Evolutionary conservation across 306 rosid species (phyloP).

Genomic region (Crataegus laevigata): DNA sequence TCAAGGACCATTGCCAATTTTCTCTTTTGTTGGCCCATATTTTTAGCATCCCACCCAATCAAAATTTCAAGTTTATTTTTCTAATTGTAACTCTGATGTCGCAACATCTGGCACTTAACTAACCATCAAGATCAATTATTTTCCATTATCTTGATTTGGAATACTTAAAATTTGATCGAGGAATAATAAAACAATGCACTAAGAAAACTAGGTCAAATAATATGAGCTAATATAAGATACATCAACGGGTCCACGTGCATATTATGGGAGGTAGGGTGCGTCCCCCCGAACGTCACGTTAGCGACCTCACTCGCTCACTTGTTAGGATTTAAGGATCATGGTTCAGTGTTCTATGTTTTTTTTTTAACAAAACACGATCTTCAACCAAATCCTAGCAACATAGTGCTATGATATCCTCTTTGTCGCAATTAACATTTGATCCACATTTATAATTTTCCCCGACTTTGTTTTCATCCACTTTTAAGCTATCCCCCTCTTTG

Average conservation of each 20-base stretch:
- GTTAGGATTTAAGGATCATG: constrained; percentile 42
- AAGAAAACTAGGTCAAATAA: neutral
- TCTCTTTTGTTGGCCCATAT: neutral
- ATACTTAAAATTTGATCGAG: neutral
- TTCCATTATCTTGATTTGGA: constrained; percentile 3
- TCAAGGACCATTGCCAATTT: too few relatives aligned
- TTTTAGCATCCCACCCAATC: constrained; percentile 31
- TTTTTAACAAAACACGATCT: constrained; percentile 6
- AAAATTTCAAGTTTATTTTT: constrained; percentile 2
- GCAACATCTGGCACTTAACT: constrained; percentile 13
- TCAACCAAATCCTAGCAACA: constrained; percentile 22
- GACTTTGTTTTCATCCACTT: constrained; percentile 18
- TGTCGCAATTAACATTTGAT: neutral
- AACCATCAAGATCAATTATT: constrained; percentile 14
- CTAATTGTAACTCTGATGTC: neutral
- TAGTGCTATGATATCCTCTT: neutral
- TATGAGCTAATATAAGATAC: neutral
- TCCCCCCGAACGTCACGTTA: constrained; percentile 29
- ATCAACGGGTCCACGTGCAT: constrained; percentile 38
- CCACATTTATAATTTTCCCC: constrained; percentile 4
- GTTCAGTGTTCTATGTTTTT: constrained; percentile 34
- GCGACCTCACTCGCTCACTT: constrained; percentile 22
- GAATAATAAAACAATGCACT: neutral
- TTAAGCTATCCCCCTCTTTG: constrained; percentile 3
- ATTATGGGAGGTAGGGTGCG: constrained; percentile 37